Evolutionary conservation across 1,139 yeast species (phyloP).

Genomic region (Geotrichum cucujoidarum): DNA sequence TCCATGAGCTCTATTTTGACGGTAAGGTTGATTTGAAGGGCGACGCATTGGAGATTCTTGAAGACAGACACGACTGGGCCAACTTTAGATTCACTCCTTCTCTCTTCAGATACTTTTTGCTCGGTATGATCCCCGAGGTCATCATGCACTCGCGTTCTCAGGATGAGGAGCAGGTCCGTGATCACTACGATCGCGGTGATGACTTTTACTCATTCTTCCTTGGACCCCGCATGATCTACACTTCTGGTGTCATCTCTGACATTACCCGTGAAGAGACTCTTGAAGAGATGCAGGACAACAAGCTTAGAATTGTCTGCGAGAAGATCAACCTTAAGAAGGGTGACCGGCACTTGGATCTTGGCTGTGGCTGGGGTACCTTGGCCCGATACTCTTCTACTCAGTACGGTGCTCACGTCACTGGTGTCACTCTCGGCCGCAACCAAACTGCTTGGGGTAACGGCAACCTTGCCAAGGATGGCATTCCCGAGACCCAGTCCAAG

Average conservation of each 20-base stretch:
- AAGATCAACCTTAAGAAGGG: slow-evolving; percentile 71
- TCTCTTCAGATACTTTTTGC: slow-evolving; percentile 69
- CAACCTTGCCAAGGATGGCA: slow-evolving; percentile 63
- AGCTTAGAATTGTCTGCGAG: slow-evolving; percentile 81
- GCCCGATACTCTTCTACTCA: slow-evolving; percentile 79
- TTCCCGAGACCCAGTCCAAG: slow-evolving; percentile 61
- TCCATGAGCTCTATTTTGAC: slow-evolving; percentile 81
- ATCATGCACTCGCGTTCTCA: slow-evolving; percentile 87
- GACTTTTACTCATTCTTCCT: slow-evolving; percentile 92
- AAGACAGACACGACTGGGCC: slow-evolving; percentile 90
- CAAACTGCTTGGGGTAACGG: slow-evolving; percentile 88
- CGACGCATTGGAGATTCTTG: slow-evolving; percentile 77
- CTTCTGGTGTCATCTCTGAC: slow-evolving; percentile 79
- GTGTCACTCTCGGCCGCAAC: slow-evolving; percentile 83
- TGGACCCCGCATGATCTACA: slow-evolving; percentile 93
- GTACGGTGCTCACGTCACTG: slow-evolving; percentile 83
- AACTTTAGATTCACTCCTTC: slow-evolving; percentile 71
- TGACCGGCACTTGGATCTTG: slow-evolving; percentile 74
- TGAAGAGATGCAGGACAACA: slow-evolving; percentile 87
- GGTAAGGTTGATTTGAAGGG: slow-evolving; percentile 85
- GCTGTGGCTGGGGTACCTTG: slow-evolving; percentile 97
- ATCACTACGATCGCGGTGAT: slow-evolving; percentile 94
- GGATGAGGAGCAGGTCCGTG: slow-evolving; percentile 95
- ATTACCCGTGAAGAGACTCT: slow-evolving; percentile 67
- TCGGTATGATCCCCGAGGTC: slow-evolving; percentile 91